Evolutionary conservation across 306 rosid genomes (phyloP), one percentile per base, ranked within the genome.

Genomic region (Vigna trinervia): DNA sequence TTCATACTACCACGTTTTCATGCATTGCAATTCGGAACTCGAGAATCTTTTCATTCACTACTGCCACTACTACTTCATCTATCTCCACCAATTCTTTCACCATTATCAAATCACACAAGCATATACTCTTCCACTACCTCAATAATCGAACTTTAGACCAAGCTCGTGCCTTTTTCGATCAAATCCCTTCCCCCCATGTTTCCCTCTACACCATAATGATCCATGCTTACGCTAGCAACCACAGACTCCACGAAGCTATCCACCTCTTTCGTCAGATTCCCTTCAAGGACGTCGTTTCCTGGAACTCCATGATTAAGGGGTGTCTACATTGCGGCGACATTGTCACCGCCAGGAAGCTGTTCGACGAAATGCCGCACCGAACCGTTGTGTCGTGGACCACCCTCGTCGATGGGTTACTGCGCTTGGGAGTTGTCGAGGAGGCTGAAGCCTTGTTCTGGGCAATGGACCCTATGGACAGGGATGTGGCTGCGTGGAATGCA

Each of bases 321-420:
- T 87, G 94, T 12, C 3, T 92, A 46, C 71, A 86, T 38, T 87
- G 92, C 51, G 89, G 89, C 56, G 88, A 92, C 48, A 78, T 87
- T n/a, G 28, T 62, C 4, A 81, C 79, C 81, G 98, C 94, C 3
- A 68, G 66, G 58, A 84, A 83, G 75, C 47, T 91, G 58, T 94
- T 92, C 56, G 88, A 84, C 19, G 76, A 81, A 83, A 94, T 94
- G 91, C 91, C 93, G 0, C 79, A 59, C 14, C 83, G 81, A 77
- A 90, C 69, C 28, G 87, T 89, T 1, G 85, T 94, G 11, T 89
- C 96, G 19, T 94, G 98, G 98, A 94, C 94, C 54, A 91, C 89
- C 6, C 78, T 90, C 13, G 34, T 90, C 4, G 79, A 85, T 59
- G 96, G 94, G 69, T 76, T 79, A 32, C 84, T 90, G 72, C 85